Evolutionary conservation across 1,284 basidiomycete species (phyloP), one percentile per base, ranked within the genome.

Genomic region (Cryptococcus sp.): DNA sequence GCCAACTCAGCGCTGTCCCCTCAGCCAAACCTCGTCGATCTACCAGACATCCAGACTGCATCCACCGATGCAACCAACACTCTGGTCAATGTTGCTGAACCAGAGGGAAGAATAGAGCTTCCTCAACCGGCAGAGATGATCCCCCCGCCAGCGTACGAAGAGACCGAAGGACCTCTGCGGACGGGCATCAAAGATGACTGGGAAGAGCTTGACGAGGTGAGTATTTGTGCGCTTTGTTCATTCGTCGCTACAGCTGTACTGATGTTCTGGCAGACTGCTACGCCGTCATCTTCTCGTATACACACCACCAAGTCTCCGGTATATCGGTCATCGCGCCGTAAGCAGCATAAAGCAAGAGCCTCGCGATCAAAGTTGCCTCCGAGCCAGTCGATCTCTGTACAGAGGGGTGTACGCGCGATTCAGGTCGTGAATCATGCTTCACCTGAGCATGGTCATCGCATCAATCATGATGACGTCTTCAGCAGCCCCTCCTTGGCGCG

Each of bases 101-200:
- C 31, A 35, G 31, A 35, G 8, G 5, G 13, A 13, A 3, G 5
- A 35, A 3, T 35, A 13, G 31, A 35, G 31, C 31, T 35, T 35
- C 31, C 31, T 10, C 31, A 35, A 8, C 10, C 31, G 3, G 31
- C 31, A 35, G 31, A 35, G 8, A 5, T 35, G 31, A 47, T 60
- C 15, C 52, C 65, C 22, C 65, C 65, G n/a, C 65, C 62, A 35
- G 60, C 65, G 4, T 64, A 64, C 42, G 53, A 64, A 49, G 59
- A 57, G 47, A 48, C 50, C 4, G 53, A 49, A 35, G 35, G 23
- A 13, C 48, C 25, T 20, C 8, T 23, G 42, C 22, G 17, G 42
- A 25, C 23, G 17, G 16, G n/a, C 5, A 31, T n/a, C 35, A 54
- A 50, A 39, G 51, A 55, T 8, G 51, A 54, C 19, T 64, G 62